Percentiles rank a stretch among this genome's conserved stretches.
These are phyloP conservation scores for Flaveria ramosissima DNA, from an alignment of 129 eudicot genomes.

Conservation along the genomic window DNA sequence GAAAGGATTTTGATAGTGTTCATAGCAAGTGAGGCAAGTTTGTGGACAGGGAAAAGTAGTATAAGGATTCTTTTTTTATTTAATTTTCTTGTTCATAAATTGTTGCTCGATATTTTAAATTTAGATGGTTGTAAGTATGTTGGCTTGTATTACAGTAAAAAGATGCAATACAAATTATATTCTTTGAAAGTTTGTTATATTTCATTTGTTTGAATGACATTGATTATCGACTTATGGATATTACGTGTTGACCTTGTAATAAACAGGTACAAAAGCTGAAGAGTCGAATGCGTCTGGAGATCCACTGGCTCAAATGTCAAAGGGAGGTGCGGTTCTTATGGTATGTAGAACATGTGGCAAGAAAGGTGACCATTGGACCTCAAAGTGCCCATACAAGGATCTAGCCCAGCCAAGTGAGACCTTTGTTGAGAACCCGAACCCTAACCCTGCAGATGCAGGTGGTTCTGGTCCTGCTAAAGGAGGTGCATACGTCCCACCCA, in stretches of 20 bases:
- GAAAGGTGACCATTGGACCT: constrained; percentile 33
- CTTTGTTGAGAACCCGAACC: constrained; percentile 23
- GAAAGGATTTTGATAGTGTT: not conserved
- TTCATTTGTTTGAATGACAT: not conserved
- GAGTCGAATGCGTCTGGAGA: constrained; percentile 17
- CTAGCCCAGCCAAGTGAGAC: constrained; percentile 23
- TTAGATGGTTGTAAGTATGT: not conserved
- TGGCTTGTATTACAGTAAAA: not conserved
- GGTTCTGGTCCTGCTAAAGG: constrained; percentile 18
- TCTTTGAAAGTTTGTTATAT: not conserved
- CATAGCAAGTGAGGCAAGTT: not conserved
- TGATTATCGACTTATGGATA: not conserved
- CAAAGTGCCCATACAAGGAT: constrained; percentile 31
- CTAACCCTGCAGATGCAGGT: constrained; percentile 17
- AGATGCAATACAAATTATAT: not conserved
- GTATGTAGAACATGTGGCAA: constrained; percentile 26
- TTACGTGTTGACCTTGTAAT: not conserved
- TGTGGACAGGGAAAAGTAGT: not conserved
- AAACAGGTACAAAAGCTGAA: constrained; percentile 22
- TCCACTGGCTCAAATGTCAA: constrained; percentile 21
- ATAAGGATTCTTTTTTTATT: not conserved
- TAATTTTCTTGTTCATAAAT: not conserved
- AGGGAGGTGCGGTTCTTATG: constrained; percentile 21
- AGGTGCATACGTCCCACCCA: constrained; percentile 26
- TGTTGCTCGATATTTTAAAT: not conserved